A percentile compares a stretch with the other conserved stretches of the same genome.
Evolutionary conservation across 805 yeast genomes (phyloP).

Genomic region (Starmera quercuum): DNA sequence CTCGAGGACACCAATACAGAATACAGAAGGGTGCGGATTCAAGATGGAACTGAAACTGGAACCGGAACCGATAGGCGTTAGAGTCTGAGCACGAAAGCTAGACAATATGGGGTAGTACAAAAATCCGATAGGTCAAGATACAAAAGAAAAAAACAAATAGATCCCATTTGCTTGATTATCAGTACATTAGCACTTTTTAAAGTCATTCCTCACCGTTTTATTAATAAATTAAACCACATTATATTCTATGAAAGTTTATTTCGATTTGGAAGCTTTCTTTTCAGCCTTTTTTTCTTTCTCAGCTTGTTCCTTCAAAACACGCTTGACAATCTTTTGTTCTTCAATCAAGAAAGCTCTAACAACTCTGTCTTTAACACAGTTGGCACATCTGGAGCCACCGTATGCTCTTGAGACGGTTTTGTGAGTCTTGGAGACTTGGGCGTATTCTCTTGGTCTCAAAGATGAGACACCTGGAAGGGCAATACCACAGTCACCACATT

Average conservation of each 20-base stretch:
- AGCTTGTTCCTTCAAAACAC: conserved; percentile 95
- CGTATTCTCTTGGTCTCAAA: conserved; percentile 98
- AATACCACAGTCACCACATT: conserved; percentile 77
- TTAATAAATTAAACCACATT: conserved; percentile 1
- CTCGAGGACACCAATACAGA: no score
- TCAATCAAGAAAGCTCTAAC: conserved; percentile 99
- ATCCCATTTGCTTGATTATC: no score
- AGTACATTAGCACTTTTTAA: no score
- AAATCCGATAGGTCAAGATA: no score
- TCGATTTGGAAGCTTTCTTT: conserved; percentile 29
- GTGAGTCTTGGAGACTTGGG: conserved; percentile 88
- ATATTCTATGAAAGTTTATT: conserved; percentile 7
- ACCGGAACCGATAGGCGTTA: no score
- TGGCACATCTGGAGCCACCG: conserved; percentile 99
- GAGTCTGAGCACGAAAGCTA: no score
- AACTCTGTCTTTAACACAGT: conserved; percentile 98
- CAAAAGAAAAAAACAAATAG: no score
- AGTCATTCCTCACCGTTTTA: conserved; percentile 1
- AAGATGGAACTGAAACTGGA: no score
- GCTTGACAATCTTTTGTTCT: conserved; percentile 99
- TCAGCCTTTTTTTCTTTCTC: conserved; percentile 63
- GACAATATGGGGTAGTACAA: no score
- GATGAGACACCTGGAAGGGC: conserved; percentile 85
- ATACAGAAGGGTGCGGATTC: no score
- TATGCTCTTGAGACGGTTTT: conserved; percentile 99